Percentiles rank a stretch among this genome's conserved stretches.
Conservation (phyloP, 106 monocot species). For the Posidonia australis region DNA sequence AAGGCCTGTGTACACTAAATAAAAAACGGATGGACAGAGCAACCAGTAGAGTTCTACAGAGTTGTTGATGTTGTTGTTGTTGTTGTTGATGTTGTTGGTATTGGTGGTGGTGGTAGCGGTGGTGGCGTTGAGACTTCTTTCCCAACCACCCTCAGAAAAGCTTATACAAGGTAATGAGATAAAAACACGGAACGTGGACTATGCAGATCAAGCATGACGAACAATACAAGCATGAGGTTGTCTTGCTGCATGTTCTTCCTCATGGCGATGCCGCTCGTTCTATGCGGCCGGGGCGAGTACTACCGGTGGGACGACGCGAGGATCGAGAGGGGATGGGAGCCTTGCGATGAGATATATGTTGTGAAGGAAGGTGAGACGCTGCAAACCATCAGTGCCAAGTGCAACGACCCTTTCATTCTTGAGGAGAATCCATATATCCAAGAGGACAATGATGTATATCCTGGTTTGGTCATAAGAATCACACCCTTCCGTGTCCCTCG, state of each 20-base stretch:
- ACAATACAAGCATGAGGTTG: neutral
- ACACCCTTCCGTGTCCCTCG: too few relatives aligned
- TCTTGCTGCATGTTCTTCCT: neutral
- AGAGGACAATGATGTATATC: constrained; percentile 2
- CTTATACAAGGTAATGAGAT: too few relatives aligned
- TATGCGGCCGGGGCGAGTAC: neutral
- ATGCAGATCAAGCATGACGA: neutral
- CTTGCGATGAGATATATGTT: constrained; percentile 9
- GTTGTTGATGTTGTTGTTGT: too few relatives aligned
- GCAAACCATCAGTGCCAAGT: constrained; percentile 8
- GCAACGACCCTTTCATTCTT: constrained; percentile 7
- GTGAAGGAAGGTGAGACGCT: constrained; percentile 10
- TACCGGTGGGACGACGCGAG: neutral
- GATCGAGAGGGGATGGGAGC: neutral
- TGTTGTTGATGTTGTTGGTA: too few relatives aligned
- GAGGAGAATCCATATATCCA: neutral
- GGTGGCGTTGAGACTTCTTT: too few relatives aligned
- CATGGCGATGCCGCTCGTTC: neutral
- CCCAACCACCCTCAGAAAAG: too few relatives aligned
- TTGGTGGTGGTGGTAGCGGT: too few relatives aligned
- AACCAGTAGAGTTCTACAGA: too few relatives aligned
- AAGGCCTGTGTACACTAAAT: too few relatives aligned
- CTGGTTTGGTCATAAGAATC: constrained; percentile 3
- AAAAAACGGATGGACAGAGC: too few relatives aligned
- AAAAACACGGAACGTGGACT: neutral